Evolutionary conservation across 2,329 filamentous ascomycete species (phyloP).

Genomic region (Cladosporium phlei): DNA sequence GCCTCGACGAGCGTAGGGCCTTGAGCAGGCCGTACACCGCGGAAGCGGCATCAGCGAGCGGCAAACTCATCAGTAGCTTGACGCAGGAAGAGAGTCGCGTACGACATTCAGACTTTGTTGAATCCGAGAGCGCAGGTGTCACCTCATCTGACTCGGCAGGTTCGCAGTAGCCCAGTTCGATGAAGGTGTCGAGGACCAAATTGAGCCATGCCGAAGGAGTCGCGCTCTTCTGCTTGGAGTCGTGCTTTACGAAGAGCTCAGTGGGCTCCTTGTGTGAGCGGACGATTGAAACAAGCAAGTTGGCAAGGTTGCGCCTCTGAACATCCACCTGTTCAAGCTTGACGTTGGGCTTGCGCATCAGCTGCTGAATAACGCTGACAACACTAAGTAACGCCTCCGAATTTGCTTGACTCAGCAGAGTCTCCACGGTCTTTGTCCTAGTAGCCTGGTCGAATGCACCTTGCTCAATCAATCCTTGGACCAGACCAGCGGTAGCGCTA

Average conservation of each 20-base stretch:
- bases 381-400: constrained; percentile 48
- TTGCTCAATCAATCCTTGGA: constrained; percentile 64
- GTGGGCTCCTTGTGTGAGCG: constrained; percentile 32
- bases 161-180: constrained; percentile 36
- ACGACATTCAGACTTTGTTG: constrained; percentile 49
- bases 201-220: constrained; percentile 22
- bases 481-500: constrained; percentile 54
- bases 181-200: constrained; percentile 19
- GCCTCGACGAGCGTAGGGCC: constrained; percentile 7
- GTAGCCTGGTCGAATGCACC: constrained; percentile 76
- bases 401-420: constrained; percentile 59
- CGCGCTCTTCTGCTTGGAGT: constrained; percentile 25
- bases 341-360: constrained; percentile 44
- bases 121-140: constrained; percentile 39
- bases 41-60: constrained; percentile 20
- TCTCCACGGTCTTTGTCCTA: constrained; percentile 78
- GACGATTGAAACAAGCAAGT: constrained; percentile 49
- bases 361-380: constrained; percentile 47
- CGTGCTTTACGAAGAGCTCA: constrained; percentile 18
- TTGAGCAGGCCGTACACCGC: constrained; percentile 19
- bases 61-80: constrained; percentile 42
- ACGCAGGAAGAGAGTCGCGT: constrained; percentile 53
- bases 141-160: constrained; percentile 26
- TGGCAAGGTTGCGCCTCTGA: constrained; percentile 47
- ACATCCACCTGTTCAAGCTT: constrained; percentile 40